A percentile compares a stretch with the other conserved stretches of the same genome.
phyloP scores from a whole-genome alignment of 2,329 filamentous ascomycete species.

The Esteya vermicola region DNA sequence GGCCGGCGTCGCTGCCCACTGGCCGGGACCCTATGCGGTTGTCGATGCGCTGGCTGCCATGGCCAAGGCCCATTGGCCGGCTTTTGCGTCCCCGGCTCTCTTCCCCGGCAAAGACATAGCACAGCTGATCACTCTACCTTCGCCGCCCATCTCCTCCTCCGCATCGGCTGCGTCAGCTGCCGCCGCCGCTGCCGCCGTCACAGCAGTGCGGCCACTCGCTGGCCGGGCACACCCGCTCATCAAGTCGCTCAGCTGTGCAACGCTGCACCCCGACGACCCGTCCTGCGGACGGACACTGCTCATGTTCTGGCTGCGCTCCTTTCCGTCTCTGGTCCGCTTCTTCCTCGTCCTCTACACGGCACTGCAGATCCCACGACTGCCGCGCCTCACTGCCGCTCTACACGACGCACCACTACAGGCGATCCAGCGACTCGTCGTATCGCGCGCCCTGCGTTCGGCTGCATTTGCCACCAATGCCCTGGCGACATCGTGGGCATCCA shows the following conservation, averaged over 20 bases:
- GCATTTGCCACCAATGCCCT: conserved; percentile 72
- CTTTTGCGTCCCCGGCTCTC: conserved; percentile 72
- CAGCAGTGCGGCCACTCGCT: conserved; percentile 60
- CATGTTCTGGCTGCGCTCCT: conserved; percentile 73
- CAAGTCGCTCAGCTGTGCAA: conserved; percentile 71
- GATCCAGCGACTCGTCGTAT: conserved; percentile 51
- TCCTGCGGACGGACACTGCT: conserved; percentile 80
- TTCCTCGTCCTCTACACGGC: conserved; percentile 62
- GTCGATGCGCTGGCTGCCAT: conserved; percentile 72
- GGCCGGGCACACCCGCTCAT: conserved; percentile 79
- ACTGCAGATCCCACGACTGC: conserved; percentile 53
- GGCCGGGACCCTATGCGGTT: conserved; percentile 64
- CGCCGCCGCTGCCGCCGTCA: conserved; percentile 52
- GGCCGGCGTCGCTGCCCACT: conserved; percentile 35
- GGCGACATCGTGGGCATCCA: conserved; percentile 72
- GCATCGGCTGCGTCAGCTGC: conserved; percentile 15
- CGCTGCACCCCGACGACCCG: conserved; percentile 76
- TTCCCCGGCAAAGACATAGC: conserved; percentile 56
- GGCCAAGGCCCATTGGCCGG: conserved; percentile 73
- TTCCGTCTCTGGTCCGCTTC: conserved; percentile 64
- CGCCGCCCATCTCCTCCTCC: no score
- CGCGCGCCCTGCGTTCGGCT: conserved; percentile 57
- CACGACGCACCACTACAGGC: conserved; percentile 55
- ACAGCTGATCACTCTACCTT: conserved; percentile 47
- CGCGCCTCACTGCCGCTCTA: conserved; percentile 31